Conservation (phyloP, 257 asterid species). For the Paraleonurus japonicus region DNA sequence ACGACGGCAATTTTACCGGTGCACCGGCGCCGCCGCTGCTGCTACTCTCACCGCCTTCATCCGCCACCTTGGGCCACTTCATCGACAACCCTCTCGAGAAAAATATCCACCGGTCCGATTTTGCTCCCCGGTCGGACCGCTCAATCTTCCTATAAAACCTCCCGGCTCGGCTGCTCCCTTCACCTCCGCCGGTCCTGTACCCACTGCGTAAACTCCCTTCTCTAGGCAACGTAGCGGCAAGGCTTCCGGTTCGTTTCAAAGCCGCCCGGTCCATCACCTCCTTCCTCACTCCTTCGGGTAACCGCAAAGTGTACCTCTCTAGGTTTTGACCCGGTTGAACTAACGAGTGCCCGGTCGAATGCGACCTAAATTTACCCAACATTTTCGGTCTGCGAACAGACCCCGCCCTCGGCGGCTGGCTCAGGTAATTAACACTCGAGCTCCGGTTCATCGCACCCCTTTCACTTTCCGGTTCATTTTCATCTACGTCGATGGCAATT, state of each 20-base stretch:
- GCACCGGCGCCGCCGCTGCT: slow-evolving; percentile 22
- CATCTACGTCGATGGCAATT: slow-evolving; percentile 41
- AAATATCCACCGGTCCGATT: slow-evolving; percentile 75
- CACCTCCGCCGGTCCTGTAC: slow-evolving; percentile 44
- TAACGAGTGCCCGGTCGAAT: slow-evolving; percentile 88
- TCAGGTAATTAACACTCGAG: slow-evolving; percentile 32
- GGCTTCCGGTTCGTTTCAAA: slow-evolving; percentile 53
- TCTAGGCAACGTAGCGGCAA: slow-evolving; percentile 33
- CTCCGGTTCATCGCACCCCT: slow-evolving; percentile 22
- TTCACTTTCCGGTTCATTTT: slow-evolving; percentile 21
- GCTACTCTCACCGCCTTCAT: slow-evolving; percentile 42
- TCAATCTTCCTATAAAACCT: slow-evolving; percentile 42
- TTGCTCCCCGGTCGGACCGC: slow-evolving; percentile 31
- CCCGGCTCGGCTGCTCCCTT: slow-evolving; percentile 49
- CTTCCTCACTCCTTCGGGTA: slow-evolving; percentile 61
- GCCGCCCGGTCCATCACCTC: slow-evolving; percentile 70
- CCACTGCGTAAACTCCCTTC: slow-evolving; percentile 53
- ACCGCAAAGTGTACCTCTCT: slow-evolving; percentile 70
- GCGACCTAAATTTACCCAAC: slow-evolving; percentile 68
- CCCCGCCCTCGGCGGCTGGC: slow-evolving; percentile 42
- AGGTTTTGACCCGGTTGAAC: slow-evolving; percentile 66
- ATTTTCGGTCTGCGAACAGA: slow-evolving; percentile 36
- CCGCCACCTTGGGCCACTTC: slow-evolving; percentile 49
- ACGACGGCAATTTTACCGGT: slow-evolving; percentile 55
- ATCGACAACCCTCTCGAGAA: slow-evolving; percentile 53